These are phyloP conservation scores for Tetrapisispora namnaoensis DNA, from an alignment of 805 yeast genomes.

Conservation along the genomic window DNA sequence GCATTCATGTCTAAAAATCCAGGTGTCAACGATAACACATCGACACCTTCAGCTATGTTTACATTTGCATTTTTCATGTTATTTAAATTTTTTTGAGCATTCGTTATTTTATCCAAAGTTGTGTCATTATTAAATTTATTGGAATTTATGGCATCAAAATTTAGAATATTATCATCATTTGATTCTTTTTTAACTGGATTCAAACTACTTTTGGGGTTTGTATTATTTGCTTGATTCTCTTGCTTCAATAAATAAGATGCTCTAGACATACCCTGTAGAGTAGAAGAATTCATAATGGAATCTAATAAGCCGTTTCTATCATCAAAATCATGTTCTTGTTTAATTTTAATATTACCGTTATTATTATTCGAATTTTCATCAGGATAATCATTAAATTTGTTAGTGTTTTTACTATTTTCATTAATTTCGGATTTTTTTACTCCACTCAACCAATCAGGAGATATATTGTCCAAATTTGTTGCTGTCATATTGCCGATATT, in stretches of 20 bases:
- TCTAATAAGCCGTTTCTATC: conserved; percentile 30
- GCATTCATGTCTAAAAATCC: conserved; percentile 28
- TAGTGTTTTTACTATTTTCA: background rate
- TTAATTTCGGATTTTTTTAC: background rate
- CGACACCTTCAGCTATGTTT: conserved; percentile 26
- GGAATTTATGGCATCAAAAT: conserved; percentile 3
- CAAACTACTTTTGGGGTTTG: too few relatives aligned
- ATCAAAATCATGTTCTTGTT: background rate
- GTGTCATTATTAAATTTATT: background rate
- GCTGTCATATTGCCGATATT: background rate
- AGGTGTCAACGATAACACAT: conserved; percentile 33
- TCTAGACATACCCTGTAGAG: conserved; percentile 16
- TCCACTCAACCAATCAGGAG: conserved; percentile 2
- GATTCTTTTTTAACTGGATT: background rate
- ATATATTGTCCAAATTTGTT: conserved; percentile 9
- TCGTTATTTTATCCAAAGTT: conserved; percentile 1
- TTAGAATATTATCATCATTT: conserved; percentile 4
- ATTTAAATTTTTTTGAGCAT: conserved; percentile 5
- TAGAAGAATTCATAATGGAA: conserved; percentile 28
- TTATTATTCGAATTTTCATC: conserved; percentile 7
- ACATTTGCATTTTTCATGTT: conserved; percentile 7
- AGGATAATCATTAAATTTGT: conserved; percentile 6
- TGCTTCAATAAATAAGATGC: conserved; percentile 14
- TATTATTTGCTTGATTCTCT: conserved; percentile 1
- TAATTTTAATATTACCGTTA: conserved; percentile 6